Conservation (phyloP, 768 basidiomycete genomes). For the Phanerochaete sordida region DNA sequence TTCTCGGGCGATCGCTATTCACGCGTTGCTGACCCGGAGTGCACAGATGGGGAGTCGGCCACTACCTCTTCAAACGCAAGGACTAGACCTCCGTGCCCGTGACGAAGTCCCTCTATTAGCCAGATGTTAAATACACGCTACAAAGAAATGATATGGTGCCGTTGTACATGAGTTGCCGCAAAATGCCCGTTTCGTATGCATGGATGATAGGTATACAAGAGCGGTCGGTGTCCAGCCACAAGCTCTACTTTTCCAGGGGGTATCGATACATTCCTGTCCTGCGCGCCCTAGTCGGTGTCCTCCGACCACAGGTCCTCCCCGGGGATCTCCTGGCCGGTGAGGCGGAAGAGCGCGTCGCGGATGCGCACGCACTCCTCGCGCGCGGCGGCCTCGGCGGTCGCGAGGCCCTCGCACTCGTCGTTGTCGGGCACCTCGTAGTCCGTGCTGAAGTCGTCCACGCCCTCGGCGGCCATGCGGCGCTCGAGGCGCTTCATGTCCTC, state of each 20-base stretch:
- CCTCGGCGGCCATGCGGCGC: background rate
- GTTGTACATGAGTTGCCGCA: slow-evolving; percentile 21
- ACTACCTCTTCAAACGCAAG: slow-evolving; percentile 48
- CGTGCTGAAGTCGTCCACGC: background rate
- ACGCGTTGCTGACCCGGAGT: slow-evolving; percentile 13
- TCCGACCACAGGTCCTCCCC: background rate
- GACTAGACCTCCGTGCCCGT: background rate
- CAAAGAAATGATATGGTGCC: slow-evolving; percentile 3
- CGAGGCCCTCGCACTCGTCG: background rate
- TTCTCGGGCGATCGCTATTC: too few relatives aligned
- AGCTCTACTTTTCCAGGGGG: slow-evolving; percentile 1
- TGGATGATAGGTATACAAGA: background rate
- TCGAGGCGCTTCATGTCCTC: background rate
- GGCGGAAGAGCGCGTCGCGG: background rate
- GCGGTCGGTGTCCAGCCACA: background rate
- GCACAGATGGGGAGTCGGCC: slow-evolving; percentile 52
- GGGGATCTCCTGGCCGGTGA: slow-evolving; percentile 1
- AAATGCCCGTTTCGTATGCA: background rate
- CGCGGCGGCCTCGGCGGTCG: background rate
- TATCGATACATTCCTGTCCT: background rate
- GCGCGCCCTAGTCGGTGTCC: background rate
- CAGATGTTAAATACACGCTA: slow-evolving; percentile 4
- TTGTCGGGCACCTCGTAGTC: background rate
- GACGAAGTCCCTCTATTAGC: background rate
- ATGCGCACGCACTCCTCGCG: background rate